Evolutionary conservation across 2,329 filamentous ascomycete species (phyloP).

Genomic region (Esteya vermicola): DNA sequence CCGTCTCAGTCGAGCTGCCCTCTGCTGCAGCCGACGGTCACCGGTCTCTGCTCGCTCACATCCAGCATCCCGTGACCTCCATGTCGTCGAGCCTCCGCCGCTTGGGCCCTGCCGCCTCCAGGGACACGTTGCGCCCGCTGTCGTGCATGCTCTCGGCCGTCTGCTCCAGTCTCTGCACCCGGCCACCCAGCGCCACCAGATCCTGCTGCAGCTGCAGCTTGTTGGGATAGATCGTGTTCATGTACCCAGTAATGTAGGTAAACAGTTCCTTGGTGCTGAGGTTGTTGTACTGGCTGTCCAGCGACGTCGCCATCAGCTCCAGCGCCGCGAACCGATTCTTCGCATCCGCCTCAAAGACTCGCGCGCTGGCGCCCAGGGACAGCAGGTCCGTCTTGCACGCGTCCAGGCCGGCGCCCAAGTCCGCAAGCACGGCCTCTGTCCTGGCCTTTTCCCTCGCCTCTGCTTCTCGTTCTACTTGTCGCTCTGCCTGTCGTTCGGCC

Average conservation of each 20-base stretch:
- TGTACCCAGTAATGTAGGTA: slow-evolving; percentile 22
- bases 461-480: too few relatives aligned
- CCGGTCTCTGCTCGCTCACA: background rate
- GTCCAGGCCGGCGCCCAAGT: background rate
- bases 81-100: too few relatives aligned
- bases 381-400: background rate
- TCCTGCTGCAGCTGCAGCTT: slow-evolving; percentile 9
- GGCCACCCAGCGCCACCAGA: background rate
- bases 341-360: slow-evolving; percentile 10
- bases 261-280: slow-evolving; percentile 28
- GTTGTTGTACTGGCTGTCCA: slow-evolving; percentile 35
- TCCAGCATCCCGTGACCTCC: too few relatives aligned
- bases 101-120: background rate
- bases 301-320: slow-evolving; percentile 19
- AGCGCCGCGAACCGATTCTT: slow-evolving; percentile 18
- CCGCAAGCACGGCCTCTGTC: too few relatives aligned
- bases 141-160: background rate
- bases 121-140: background rate
- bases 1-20: too few relatives aligned
- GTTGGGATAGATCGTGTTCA: slow-evolving; percentile 18
- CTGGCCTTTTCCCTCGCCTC: too few relatives aligned
- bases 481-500: too few relatives aligned
- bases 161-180: slow-evolving; percentile 1
- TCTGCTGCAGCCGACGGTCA: background rate
- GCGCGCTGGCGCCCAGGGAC: background rate